Conservation (phyloP, 495 filamentous ascomycete species). For the Immersiella caudata region DNA sequence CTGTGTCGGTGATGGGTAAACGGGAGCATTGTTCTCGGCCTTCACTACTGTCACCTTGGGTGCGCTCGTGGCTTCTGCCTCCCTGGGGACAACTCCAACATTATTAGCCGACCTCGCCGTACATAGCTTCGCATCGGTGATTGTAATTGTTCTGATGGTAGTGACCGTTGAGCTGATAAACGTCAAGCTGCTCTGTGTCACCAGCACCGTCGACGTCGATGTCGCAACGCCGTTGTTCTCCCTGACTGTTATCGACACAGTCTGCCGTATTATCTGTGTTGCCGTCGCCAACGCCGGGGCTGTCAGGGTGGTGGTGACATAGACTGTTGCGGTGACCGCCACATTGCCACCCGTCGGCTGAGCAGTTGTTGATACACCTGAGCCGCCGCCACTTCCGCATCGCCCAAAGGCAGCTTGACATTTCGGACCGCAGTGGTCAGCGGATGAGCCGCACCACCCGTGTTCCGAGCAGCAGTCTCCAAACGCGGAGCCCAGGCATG, state of each 20-base stretch:
- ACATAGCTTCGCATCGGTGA: constrained; percentile 23
- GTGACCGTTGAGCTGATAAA: constrained; percentile 25
- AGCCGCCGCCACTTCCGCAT: constrained; percentile 43
- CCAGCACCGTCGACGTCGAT: constrained; percentile 13
- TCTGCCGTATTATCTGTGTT: constrained; percentile 12
- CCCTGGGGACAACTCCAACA: neutral
- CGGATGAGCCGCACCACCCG: constrained; percentile 54
- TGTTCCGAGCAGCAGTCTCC: constrained; percentile 48
- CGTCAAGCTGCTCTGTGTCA: constrained; percentile 21
- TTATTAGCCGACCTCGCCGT: neutral
- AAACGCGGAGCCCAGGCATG: constrained; percentile 52
- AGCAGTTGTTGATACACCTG: neutral
- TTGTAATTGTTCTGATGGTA: constrained; percentile 25
- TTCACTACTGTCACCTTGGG: neutral
- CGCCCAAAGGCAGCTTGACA: constrained; percentile 55
- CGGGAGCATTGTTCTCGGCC: neutral
- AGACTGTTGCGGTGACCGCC: neutral
- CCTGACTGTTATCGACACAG: constrained; percentile 8
- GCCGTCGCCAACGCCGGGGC: neutral
- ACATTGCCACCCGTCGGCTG: constrained; percentile 1
- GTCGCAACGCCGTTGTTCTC: constrained; percentile 7
- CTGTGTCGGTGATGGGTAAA: neutral
- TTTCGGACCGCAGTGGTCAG: constrained; percentile 52
- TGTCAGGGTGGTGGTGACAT: neutral
- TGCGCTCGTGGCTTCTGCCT: neutral